Percentiles rank a stretch among this genome's conserved stretches.
These are phyloP conservation scores for Xanthoconium stramineum DNA, from an alignment of 768 basidiomycete genomes.

Conservation along the genomic window DNA sequence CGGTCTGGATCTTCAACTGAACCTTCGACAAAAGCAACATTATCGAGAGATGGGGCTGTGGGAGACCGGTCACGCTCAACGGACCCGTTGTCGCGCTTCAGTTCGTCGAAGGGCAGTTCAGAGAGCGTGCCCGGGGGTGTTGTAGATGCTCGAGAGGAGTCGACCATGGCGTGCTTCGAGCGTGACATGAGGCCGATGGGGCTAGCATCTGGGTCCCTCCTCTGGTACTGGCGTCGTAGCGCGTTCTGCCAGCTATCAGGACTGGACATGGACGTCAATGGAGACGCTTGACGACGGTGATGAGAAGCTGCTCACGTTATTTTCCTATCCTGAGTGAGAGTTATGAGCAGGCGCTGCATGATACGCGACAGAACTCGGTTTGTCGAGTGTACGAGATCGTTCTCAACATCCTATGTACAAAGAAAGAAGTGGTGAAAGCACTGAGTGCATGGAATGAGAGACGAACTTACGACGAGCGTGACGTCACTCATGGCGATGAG, in stretches of 20 bases:
- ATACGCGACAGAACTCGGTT: conserved; percentile 63
- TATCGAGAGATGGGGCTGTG: conserved; percentile 4
- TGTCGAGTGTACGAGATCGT: conserved; percentile 63
- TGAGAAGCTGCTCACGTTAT: conserved; percentile 54
- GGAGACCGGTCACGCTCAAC: conserved; percentile 5
- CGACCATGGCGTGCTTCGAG: conserved; percentile 18
- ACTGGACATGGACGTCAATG: conserved; percentile 36
- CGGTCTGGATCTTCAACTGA: not conserved
- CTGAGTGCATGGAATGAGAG: not conserved
- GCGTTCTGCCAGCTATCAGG: conserved; percentile 75
- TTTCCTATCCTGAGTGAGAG: conserved; percentile 78
- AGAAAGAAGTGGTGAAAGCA: conserved; percentile 10
- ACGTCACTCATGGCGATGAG: conserved; percentile 73
- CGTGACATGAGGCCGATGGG: conserved; percentile 58
- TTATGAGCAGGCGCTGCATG: conserved; percentile 70
- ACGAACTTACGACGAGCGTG: conserved; percentile 52
- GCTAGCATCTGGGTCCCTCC: conserved; percentile 66
- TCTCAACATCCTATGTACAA: conserved; percentile 65
- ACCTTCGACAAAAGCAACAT: not conserved
- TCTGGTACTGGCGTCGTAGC: conserved; percentile 73
- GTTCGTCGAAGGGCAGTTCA: conserved; percentile 7
- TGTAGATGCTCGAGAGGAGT: conserved; percentile 31
- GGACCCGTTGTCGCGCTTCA: conserved; percentile 13
- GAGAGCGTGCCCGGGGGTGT: conserved; percentile 16
- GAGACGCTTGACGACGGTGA: conserved; percentile 16